Conservation (phyloP, 208 protist species). For the Leishmania lainsoni region DNA sequence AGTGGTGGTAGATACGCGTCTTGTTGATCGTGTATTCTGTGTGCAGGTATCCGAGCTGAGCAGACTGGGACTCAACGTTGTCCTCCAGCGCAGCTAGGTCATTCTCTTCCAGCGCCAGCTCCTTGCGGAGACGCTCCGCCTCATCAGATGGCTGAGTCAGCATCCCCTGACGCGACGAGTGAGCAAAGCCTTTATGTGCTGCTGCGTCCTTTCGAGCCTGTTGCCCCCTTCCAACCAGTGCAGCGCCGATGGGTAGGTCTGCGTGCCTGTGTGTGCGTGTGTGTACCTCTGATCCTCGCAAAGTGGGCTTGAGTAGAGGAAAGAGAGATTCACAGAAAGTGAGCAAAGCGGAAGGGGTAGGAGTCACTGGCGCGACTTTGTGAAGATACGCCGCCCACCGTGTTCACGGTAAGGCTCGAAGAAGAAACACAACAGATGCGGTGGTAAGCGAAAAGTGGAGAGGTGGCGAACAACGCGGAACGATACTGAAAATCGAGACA, state of each 20-base stretch:
- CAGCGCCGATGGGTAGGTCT: neutral
- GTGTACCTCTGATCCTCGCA: neutral
- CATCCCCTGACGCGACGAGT: neutral
- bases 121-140: slow-evolving; percentile 33
- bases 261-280: neutral
- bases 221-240: neutral
- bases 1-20: slow-evolving; percentile 46
- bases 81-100: slow-evolving; percentile 53
- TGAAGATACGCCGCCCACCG: neutral
- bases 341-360: neutral
- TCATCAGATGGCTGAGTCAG: slow-evolving; percentile 21
- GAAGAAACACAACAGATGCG: neutral
- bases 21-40: slow-evolving; percentile 76
- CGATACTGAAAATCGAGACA: neutral
- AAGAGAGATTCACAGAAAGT: neutral
- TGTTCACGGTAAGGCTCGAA: neutral
- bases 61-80: slow-evolving; percentile 57
- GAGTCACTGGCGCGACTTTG: too few relatives aligned
- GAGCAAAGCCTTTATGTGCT: neutral
- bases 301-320: neutral
- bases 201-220: too few relatives aligned
- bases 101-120: slow-evolving; percentile 44
- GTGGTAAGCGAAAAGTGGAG: neutral
- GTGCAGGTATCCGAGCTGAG: slow-evolving; percentile 69
- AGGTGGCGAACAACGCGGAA: neutral